Base-by-base conservation (phyloP, 192 early-diverging fungal species). In the Backusella morwellensis region DNA sequence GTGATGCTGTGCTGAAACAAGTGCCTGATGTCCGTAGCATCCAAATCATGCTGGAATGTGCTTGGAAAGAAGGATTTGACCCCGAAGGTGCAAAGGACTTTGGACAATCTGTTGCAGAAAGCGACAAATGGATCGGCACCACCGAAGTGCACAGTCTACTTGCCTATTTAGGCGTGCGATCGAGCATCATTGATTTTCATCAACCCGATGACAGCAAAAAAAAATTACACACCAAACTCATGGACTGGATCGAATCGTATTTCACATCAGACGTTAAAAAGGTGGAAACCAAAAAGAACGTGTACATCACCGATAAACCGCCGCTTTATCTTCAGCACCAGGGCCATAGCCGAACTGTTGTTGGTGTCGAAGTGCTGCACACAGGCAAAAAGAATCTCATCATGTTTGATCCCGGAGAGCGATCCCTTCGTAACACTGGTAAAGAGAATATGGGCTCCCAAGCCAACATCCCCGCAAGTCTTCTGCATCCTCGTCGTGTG, bases 241-340 rank as follows among this genome's bases (percentile, higher is more conserved):
- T 92, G 9, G 78, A 84, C 40, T 89, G 84, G 75, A 79, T 91
- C 1, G 81, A 85, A 41, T 73, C 83, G 11, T 92, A 92, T 76
- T 93, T 89, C 77, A 54, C 79, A 12, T 52, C 52, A 1, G 82
- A 73, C 8, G 56, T 73, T 3, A 75, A 73, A 77, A 80, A 82
- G 14, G 73, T 78, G 21, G 82, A 80, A n/a, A 29, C 15, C 0
- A 21, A 74, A 23, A 74, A 78, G 68, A 17, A 19, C 9, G 29
- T 63, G 2, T 69, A 84, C 19, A 84, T 88, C 35, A 90, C 86
- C 6, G 36, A 78, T n/a, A 84, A 81, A 71, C 88, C 87, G 0
- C 91, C 92, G 15, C 77, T 93, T 4, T 93, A 93, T 67, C 78
- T 92, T 34, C 92, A 93, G 80, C 91, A 93, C 42, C 86, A 88